Evolutionary conservation across 1,139 yeast genomes (phyloP), one percentile per base, ranked within the genome.

Genomic region (Tardiomyces digboiensis): DNA sequence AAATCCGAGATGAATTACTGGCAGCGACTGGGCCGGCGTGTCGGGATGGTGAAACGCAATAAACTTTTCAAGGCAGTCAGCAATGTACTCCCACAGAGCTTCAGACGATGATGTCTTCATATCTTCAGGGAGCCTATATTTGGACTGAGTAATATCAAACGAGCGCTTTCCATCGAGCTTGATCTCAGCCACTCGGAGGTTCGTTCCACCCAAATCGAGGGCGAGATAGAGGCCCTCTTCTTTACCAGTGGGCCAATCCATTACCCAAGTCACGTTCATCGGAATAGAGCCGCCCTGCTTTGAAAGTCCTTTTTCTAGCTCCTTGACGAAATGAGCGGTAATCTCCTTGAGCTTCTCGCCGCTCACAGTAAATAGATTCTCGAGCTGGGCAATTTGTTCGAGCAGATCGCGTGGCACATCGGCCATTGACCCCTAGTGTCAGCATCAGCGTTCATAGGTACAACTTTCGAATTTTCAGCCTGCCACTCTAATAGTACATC

Each of bases 221-320:
- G 97, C 97, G 61, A 91, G 69, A 66, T 76, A 91, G 54, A 85
- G 81, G 52, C 98, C 98, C 39, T 73, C 74, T 66, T 91, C 98
- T 53, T 78, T 68, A 56, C 97, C 97, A 41, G 93, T 82, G 49
- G 98, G 97, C 72, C 72, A 82, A 58, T 84, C 94, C 76, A 87
- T 72, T 44, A 89, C 97, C 97, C 97, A 89, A 51, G 94, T 86
- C 39, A 95, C 95, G 60, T 83, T 87, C 98, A 89, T 91, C 48
- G 97, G 97, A 47, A 61, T 60, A 19, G 53, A 48, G 19, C 64
- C 63, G 18, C 62, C 64, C 48, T 60, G 63, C 44, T 49, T 49
- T 42, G 55, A 37, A 43, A 59, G 53, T 21, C 71, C 72, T 65
- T 83, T 84, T 49, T 80, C 77, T 58, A 91, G 77, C 68, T 91